Conservation (phyloP, 192 early-diverging fungal genomes). For the Backusella mclennaniae region DNA sequence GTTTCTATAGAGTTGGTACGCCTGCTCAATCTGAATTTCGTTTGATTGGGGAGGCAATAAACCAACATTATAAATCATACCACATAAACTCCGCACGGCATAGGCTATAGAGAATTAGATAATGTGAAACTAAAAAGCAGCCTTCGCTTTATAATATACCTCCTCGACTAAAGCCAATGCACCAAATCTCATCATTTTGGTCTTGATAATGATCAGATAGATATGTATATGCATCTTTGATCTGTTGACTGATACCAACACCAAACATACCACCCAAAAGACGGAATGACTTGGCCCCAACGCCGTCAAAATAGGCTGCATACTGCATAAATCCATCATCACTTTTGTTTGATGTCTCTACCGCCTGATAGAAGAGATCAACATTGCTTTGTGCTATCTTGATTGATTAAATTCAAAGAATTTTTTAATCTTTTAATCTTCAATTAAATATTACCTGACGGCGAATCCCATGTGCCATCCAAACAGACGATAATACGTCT, state of each 20-base stretch:
- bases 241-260: constrained; percentile 12
- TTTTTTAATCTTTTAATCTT: not conserved
- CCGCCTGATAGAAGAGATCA: not conserved
- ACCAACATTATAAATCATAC: constrained; percentile 29
- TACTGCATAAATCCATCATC: constrained; percentile 7
- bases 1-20: constrained; percentile 15
- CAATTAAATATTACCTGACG: not conserved
- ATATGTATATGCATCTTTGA: constrained; percentile 16
- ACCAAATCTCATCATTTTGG: constrained; percentile 20
- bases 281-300: not conserved
- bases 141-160: not conserved
- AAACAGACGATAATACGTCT: constrained; percentile 11
- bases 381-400: constrained; percentile 5
- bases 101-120: constrained; percentile 8
- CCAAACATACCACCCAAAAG: constrained; percentile 18
- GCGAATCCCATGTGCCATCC: constrained; percentile 15
- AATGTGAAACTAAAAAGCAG: not conserved
- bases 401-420: not conserved
- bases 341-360: not conserved
- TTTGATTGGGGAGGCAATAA: constrained; percentile 4
- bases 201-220: not conserved
- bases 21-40: not conserved
- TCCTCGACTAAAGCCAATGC: constrained; percentile 28
- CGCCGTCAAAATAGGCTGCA: constrained; percentile 17
- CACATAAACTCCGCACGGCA: constrained; percentile 19